Percentiles rank a stretch among this genome's conserved stretches.
Conservation (phyloP, 1,284 basidiomycete species). For the Stygiomarasmius scandens region DNA sequence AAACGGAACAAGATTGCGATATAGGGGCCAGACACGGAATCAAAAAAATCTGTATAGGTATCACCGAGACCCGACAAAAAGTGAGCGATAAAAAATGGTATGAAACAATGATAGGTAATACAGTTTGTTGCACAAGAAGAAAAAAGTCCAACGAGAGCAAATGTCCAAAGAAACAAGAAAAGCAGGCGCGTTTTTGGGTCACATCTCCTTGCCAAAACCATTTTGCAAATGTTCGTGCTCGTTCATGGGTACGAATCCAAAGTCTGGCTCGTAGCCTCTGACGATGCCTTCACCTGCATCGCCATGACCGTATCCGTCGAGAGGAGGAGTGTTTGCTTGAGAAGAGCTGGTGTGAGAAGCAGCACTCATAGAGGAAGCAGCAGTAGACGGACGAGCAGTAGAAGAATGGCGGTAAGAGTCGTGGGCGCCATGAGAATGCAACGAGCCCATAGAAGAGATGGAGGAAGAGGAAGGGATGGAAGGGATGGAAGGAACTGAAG, state of each 20-base stretch:
- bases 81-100: not conserved
- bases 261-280: conserved; percentile 18
- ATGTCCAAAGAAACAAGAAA: conserved; percentile 14
- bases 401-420: conserved; percentile 7
- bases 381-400: conserved; percentile 11
- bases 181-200: not conserved
- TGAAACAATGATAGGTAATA: not conserved
- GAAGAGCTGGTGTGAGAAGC: conserved; percentile 73
- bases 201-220: conserved; percentile 16
- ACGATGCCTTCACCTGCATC: conserved; percentile 19
- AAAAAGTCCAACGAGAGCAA: conserved; percentile 9
- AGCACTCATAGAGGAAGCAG: conserved; percentile 31
- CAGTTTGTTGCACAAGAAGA: not conserved
- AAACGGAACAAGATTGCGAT: not conserved
- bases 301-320: conserved; percentile 45
- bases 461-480: conserved; percentile 46
- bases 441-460: conserved; percentile 40
- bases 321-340: conserved; percentile 81
- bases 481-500: conserved; percentile 19
- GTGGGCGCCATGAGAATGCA: conserved; percentile 5
- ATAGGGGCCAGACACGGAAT: not conserved
- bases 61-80: no score
- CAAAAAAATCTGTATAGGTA: no score
- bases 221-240: conserved; percentile 15
- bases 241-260: conserved; percentile 20